Conservation (phyloP, 2,329 filamentous ascomycete species). For the Cercospora sp. region DNA sequence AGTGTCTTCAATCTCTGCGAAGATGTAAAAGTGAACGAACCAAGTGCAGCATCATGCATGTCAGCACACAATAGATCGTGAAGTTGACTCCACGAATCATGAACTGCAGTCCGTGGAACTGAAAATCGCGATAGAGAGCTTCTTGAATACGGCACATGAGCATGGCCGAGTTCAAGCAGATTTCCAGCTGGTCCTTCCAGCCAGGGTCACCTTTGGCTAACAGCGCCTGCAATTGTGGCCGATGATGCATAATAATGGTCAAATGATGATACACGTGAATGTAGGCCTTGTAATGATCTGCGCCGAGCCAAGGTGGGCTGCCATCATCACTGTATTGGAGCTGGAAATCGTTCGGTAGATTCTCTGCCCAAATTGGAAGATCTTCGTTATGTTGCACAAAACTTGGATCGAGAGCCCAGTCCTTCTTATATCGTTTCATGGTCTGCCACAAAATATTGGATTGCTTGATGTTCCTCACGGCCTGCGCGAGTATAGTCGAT, state of each 20-base stretch:
- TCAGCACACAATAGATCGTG: slow-evolving; percentile 87
- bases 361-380: slow-evolving; percentile 73
- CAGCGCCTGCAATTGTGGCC: slow-evolving; percentile 74
- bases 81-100: slow-evolving; percentile 96
- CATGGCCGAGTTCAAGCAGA: slow-evolving; percentile 83
- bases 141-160: slow-evolving; percentile 84
- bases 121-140: slow-evolving; percentile 72
- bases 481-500: slow-evolving; percentile 75
- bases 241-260: slow-evolving; percentile 79
- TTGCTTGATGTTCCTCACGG: slow-evolving; percentile 73
- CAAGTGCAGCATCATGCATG: slow-evolving; percentile 88
- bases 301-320: slow-evolving; percentile 72
- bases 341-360: slow-evolving; percentile 75
- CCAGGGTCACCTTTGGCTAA: slow-evolving; percentile 74
- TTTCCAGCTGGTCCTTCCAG: slow-evolving; percentile 85
- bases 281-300: slow-evolving; percentile 85
- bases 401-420: slow-evolving; percentile 83
- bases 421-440: slow-evolving; percentile 71
- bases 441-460: slow-evolving; percentile 75
- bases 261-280: slow-evolving; percentile 87
- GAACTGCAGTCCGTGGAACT: slow-evolving; percentile 76
- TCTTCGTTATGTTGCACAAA: slow-evolving; percentile 76
- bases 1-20: not conserved
- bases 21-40: slow-evolving; percentile 56
- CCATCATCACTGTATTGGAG: slow-evolving; percentile 76